Conservation (phyloP, 805 yeast genomes). For the Nakazawaea laoshanensis region DNA sequence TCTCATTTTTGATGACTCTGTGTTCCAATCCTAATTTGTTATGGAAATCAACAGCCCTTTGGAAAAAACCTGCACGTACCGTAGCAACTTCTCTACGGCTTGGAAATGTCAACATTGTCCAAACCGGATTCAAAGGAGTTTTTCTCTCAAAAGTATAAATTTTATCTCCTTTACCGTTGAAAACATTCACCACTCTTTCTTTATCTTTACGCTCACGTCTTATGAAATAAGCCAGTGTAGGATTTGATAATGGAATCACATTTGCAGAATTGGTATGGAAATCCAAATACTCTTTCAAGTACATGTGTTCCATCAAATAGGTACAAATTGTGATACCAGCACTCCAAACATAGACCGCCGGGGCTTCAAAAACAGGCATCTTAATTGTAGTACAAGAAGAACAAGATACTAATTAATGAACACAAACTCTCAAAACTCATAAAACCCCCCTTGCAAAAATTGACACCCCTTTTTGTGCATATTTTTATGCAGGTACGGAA, state of each 20-base stretch:
- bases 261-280: conserved; percentile 30
- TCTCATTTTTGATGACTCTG: conserved; percentile 29
- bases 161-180: conserved; percentile 30
- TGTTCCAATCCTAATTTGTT: conserved; percentile 34
- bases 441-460: too few species aligned
- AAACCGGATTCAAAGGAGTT: conserved; percentile 37
- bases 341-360: conserved; percentile 36
- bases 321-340: conserved; percentile 29
- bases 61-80: conserved; percentile 37
- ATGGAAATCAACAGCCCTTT: conserved; percentile 41
- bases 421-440: too few species aligned
- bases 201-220: conserved; percentile 41
- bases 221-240: conserved; percentile 34
- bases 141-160: conserved; percentile 44
- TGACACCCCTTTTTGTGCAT: neutral
- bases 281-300: conserved; percentile 28
- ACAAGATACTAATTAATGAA: conserved; percentile 8
- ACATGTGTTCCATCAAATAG: conserved; percentile 33
- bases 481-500: too few species aligned
- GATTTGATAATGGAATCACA: conserved; percentile 28
- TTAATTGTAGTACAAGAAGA: neutral
- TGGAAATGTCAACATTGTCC: conserved; percentile 41
- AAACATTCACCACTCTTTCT: conserved; percentile 39
- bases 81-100: conserved; percentile 40
- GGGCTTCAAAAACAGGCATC: conserved; percentile 39